phyloP scores from a whole-genome alignment of 2,329 filamentous ascomycete genomes.

The Xylariaceae sp. region DNA sequence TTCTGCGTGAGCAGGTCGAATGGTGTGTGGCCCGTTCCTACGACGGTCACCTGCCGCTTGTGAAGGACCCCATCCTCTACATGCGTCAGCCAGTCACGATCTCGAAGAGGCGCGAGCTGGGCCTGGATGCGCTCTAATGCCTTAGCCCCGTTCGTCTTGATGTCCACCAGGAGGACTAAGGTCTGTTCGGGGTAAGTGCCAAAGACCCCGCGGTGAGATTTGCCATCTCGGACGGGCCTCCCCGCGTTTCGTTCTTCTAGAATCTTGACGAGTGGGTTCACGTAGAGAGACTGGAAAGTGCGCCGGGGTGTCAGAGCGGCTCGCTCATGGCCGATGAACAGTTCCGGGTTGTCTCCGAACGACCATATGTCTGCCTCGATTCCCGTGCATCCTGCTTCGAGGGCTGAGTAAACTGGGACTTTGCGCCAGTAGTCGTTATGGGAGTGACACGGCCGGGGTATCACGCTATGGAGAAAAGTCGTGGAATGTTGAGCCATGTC shows the following conservation, averaged over 20 bases:
- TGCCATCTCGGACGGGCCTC: constrained; percentile 36
- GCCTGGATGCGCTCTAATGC: constrained; percentile 49
- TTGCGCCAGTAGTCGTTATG: constrained; percentile 68
- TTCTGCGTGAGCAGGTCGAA: constrained; percentile 52
- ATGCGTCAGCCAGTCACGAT: constrained; percentile 52
- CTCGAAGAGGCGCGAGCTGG: constrained; percentile 55
- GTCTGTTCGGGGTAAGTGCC: constrained; percentile 47
- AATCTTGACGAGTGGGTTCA: constrained; percentile 57
- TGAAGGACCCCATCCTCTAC: constrained; percentile 47
- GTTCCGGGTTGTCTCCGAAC: constrained; percentile 39
- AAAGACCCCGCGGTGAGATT: constrained; percentile 50
- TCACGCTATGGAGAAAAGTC: constrained; percentile 48
- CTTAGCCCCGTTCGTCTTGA: constrained; percentile 54
- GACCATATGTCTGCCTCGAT: constrained; percentile 68
- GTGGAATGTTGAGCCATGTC: constrained; percentile 44
- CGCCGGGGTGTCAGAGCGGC: constrained; percentile 48
- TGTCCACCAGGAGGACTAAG: constrained; percentile 60
- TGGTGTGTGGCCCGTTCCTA: constrained; percentile 61
- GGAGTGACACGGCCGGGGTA: constrained; percentile 56
- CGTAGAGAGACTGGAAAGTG: constrained; percentile 58
- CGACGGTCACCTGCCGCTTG: constrained; percentile 58
- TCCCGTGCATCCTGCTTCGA: constrained; percentile 54
- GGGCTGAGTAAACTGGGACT: constrained; percentile 57
- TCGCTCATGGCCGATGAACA: constrained; percentile 60
- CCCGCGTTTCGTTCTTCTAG: constrained; percentile 49